phyloP scores from a whole-genome alignment of 2,329 filamentous ascomycete species.

The Pseudonectria foliicola region DNA sequence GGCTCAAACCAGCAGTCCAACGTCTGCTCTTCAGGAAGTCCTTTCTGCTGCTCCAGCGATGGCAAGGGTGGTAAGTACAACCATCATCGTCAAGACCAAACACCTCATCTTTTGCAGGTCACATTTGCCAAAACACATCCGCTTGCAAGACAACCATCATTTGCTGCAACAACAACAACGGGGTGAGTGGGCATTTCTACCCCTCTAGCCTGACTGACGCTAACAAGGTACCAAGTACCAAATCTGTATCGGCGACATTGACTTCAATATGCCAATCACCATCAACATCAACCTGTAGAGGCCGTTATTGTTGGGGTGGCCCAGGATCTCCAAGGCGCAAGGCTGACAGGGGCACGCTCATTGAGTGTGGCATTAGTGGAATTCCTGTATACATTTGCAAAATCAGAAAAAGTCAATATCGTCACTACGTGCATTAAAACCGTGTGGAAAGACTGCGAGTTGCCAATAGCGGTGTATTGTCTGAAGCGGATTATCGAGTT shows the following conservation, averaged over 20 bases:
- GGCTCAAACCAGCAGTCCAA: conserved; percentile 3
- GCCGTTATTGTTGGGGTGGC: not conserved
- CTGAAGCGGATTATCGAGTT: too few species aligned
- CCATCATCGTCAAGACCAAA: not conserved
- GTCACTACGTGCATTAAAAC: too few species aligned
- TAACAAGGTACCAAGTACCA: conserved; percentile 11
- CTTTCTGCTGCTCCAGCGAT: conserved; percentile 12
- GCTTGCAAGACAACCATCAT: conserved; percentile 12
- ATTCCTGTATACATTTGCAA: too few species aligned
- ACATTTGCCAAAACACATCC: conserved; percentile 12
- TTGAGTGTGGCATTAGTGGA: too few species aligned
- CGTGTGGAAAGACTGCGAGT: too few species aligned
- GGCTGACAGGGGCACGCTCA: too few species aligned
- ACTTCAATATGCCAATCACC: conserved; percentile 16
- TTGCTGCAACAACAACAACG: conserved; percentile 21
- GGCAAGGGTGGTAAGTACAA: conserved; percentile 7
- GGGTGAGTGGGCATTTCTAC: conserved; percentile 3
- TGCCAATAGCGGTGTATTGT: too few species aligned
- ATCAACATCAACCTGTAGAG: conserved; percentile 11
- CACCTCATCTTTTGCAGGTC: conserved; percentile 1
- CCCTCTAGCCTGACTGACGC: accelerated
- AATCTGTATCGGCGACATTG: conserved; percentile 16
- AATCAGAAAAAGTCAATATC: too few species aligned
- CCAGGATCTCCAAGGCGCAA: too few species aligned
- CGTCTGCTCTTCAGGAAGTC: conserved; percentile 8